These are phyloP conservation scores for Fraxinus baroniana DNA, from an alignment of 305 asterid genomes.

Conservation along the genomic window DNA sequence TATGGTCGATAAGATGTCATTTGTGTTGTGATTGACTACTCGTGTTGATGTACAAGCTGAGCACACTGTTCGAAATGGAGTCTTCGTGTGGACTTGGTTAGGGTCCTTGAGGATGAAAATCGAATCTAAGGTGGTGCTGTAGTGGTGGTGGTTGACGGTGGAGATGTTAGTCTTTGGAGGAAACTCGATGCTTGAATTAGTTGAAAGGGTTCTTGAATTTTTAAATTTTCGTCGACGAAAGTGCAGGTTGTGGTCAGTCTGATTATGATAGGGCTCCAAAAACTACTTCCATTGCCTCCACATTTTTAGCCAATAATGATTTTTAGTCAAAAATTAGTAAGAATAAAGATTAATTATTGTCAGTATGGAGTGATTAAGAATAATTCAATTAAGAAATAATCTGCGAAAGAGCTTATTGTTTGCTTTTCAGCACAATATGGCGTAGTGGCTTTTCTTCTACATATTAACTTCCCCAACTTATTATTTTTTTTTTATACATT, in stretches of 20 bases:
- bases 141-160: neutral
- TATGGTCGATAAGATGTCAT: neutral
- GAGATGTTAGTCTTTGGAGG: neutral
- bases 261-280: neutral
- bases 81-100: neutral
- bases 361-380: no score
- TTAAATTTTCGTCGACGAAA: neutral
- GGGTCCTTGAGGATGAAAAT: neutral
- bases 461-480: no score
- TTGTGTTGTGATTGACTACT: neutral
- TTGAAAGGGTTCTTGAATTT: neutral
- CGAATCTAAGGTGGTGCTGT: neutral
- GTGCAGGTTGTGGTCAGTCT: neutral
- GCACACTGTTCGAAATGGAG: neutral
- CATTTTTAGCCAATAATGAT: neutral
- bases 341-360: no score
- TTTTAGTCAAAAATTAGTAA: no score
- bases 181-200: neutral
- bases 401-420: neutral
- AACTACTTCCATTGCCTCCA: neutral
- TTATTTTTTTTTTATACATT: no score
- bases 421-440: neutral
- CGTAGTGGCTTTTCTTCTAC: neutral
- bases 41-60: neutral
- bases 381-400: no score